Evolutionary conservation across 2,329 filamentous ascomycete genomes (phyloP).

Genomic region (Fusarium nygamai): DNA sequence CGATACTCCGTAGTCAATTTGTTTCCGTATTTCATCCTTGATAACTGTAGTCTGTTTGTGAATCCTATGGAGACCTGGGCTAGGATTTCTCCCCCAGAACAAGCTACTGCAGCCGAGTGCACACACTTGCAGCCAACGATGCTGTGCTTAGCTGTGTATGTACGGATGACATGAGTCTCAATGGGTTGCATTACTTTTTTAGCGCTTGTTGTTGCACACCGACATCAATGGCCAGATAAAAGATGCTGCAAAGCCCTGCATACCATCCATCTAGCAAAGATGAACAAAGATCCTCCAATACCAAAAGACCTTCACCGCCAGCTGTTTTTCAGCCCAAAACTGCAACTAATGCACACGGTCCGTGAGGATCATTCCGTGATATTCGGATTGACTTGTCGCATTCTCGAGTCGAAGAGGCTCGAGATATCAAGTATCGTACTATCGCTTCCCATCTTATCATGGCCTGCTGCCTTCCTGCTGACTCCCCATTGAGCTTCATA

Average conservation of each 20-base stretch:
- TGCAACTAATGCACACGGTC: conserved; percentile 31
- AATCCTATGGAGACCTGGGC: not conserved
- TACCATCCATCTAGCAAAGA: conserved; percentile 11
- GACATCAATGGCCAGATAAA: conserved; percentile 27
- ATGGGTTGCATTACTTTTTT: conserved; percentile 8
- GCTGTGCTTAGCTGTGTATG: not conserved
- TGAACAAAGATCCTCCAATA: conserved; percentile 11
- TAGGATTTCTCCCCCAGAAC: conserved; percentile 5
- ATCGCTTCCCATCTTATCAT: conserved; percentile 23
- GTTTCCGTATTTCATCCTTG: not conserved
- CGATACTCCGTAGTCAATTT: not conserved
- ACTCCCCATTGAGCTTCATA: not conserved
- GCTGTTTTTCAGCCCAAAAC: conserved; percentile 9
- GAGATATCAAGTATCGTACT: conserved; percentile 10
- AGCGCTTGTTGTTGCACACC: conserved; percentile 26
- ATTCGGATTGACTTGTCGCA: conserved; percentile 4
- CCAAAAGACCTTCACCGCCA: conserved; percentile 34
- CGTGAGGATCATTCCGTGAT: conserved; percentile 20
- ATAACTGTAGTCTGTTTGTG: not conserved
- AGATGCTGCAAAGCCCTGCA: conserved; percentile 18
- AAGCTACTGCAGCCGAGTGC: conserved; percentile 18
- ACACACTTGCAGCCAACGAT: conserved; percentile 6
- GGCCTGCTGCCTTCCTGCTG: not conserved
- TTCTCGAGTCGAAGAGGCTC: not conserved
- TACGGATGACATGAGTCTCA: conserved; percentile 14